Evolutionary conservation across 2,329 filamentous ascomycete genomes (phyloP), one percentile per base, ranked within the genome.

Genomic region (Aspergillus costaricaensis): DNA sequence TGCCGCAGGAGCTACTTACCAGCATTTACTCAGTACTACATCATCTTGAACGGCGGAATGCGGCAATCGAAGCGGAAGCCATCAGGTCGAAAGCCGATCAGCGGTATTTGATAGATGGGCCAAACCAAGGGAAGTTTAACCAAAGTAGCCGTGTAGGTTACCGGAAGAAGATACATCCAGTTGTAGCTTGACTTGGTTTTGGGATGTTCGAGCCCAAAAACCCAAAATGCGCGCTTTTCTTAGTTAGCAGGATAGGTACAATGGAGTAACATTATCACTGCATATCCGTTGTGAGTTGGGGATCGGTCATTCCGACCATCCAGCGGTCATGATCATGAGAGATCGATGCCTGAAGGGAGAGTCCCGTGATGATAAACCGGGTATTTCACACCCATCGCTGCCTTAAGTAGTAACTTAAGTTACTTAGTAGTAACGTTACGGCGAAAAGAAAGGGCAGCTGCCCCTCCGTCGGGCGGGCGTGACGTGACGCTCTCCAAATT

Each of bases 391-490:
- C 39, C 17, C 17, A 43, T 43, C 39, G 17, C n/a, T 43, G n/a
- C 15, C 39, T 43, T 36, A 36, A 14, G 2, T 36, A 14, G 12
- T 14, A 36, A 36, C 12, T 12, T 43, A 17, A 41, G 39, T 43
- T 10, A n/a, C 39, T 43, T 21, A 43, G 41, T 43, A 43, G 41
- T 44, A 44, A 44, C 41, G 19, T 44, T 44, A 44, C 41, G 41
- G 41, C 41, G 38, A 55, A 43, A n/a, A 23, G 44, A 55, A 43
- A n/a, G 44, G 44, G 44, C 44, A 49, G 44, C 44, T 49, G 44
- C 44, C 44, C 44, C 44, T 50, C 47, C 47, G 23, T 49, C 44
- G 44, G 44, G 21, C 44, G 25, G 43, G 32, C 39, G 39, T 55
- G 53, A 44, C 41, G 17, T 48, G 53, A 44, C 41, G 17, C 51